Evolutionary conservation across 257 asterid species (phyloP).

Genomic region (Solanum sejunctum): DNA sequence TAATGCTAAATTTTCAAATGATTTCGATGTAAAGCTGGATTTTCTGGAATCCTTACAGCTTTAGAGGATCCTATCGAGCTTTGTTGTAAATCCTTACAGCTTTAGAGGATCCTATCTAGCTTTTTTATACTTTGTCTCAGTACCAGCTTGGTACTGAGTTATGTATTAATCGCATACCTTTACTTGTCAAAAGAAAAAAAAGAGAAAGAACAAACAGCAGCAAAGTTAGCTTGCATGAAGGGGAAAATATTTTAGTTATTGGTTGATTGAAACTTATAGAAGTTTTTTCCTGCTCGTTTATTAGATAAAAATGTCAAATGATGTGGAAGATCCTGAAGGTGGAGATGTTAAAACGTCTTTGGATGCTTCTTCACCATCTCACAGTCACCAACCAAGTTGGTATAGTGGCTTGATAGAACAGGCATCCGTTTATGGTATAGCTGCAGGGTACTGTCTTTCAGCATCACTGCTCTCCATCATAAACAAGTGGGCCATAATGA

Average conservation of each 20-base stretch:
- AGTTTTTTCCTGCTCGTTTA: not conserved
- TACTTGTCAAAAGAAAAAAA: not conserved
- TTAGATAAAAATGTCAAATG: slow-evolving; percentile 60
- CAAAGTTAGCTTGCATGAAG: not conserved
- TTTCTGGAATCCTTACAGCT: not conserved
- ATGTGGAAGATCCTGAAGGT: slow-evolving; percentile 55
- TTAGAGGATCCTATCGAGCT: not conserved
- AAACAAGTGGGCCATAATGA: slow-evolving; percentile 95
- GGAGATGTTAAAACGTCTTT: slow-evolving; percentile 9
- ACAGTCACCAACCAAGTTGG: slow-evolving; percentile 32
- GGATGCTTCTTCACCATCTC: slow-evolving; percentile 13
- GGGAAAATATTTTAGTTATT: not conserved
- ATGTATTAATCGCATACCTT: not conserved
- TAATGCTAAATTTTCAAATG: not conserved
- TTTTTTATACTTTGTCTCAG: not conserved
- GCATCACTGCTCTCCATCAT: slow-evolving; percentile 81
- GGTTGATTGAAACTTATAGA: not conserved
- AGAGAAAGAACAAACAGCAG: not conserved
- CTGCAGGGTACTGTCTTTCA: slow-evolving; percentile 83
- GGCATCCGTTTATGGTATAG: slow-evolving; percentile 72
- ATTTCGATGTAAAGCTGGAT: not conserved
- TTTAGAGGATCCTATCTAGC: not conserved
- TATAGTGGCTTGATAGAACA: slow-evolving; percentile 38
- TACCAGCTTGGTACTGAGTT: not conserved
- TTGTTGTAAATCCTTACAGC: not conserved